Evolutionary conservation across 2,329 filamentous ascomycete genomes (phyloP), one percentile per base, ranked within the genome.

Genomic region (Talaromyces funiculosus): DNA sequence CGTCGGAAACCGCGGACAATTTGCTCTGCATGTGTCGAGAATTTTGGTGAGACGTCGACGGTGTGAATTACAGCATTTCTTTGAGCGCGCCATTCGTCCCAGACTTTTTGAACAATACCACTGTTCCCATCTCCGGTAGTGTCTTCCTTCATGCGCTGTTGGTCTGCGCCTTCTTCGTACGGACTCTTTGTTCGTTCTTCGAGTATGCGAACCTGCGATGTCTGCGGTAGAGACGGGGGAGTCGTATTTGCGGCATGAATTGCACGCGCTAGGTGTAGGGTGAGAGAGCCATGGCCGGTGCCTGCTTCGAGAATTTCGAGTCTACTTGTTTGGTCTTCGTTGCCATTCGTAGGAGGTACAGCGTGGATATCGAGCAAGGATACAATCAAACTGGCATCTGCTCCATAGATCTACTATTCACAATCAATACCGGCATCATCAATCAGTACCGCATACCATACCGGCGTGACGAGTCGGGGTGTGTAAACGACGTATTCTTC

Each of bases 281-380:
- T 93, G 61, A 94, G 75, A 35, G 87, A 86, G 61, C 90, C 90
- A 79, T 92, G 89, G n/a, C 90, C 90, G 3, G 90, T 94, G 16
- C 90, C 90, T 51, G 90, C 90, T 74, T 94, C 90, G 57, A 94
- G 86, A 47, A 94, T 89, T 69, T 93, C 88, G 12, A 92, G 72
- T 0, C 81, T 83, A 8, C 35, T 7, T 24, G 26, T 16, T 22
- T 37, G 35, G 14, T 78, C 73, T 38, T 66, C 64, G 16, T 66
- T 55, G 20, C 67, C 64, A 6, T 70, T 68, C 8, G 69, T 68
- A 5, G 74, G 71, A 2, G 77, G 70, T 31, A 85, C 82, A 8
- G 42, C 40, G 70, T 93, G 86, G 47, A 94, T 80, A 71, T 94
- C 90, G 22, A 95, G 81, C 24, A 92, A 79, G 1, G 85, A 88